Percentiles rank a stretch among this genome's conserved stretches.
Conservation (phyloP, 108 stramenopile genomes). For the Chaetoceros tenuissimus region DNA sequence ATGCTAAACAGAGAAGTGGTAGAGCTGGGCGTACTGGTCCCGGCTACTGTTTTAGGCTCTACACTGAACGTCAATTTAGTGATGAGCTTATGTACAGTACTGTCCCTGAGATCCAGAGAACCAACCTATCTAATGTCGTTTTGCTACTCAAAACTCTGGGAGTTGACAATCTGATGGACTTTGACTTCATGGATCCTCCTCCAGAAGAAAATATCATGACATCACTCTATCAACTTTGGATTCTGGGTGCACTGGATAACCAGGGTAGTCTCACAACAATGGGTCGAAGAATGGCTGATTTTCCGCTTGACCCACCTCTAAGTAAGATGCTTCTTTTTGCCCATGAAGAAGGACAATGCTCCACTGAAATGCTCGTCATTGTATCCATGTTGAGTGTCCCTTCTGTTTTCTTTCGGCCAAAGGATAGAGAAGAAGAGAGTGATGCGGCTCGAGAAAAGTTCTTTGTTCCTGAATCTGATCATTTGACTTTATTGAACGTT, state of each 20-base stretch:
- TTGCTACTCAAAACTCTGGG: constrained; percentile 95
- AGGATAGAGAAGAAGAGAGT: constrained; percentile 97
- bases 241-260: constrained; percentile 95
- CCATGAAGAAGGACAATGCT: constrained; percentile 79
- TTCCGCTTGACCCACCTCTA: constrained; percentile 94
- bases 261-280: constrained; percentile 84
- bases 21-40: constrained; percentile 95
- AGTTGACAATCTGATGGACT: constrained; percentile 85
- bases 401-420: constrained; percentile 92
- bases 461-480: constrained; percentile 98
- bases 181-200: constrained; percentile 98
- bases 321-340: constrained; percentile 97
- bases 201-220: constrained; percentile 96
- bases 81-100: constrained; percentile 92
- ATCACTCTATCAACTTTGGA: constrained; percentile 97
- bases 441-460: constrained; percentile 98
- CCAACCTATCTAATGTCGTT: constrained; percentile 98
- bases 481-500: constrained; percentile 95
- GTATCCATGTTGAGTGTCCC: constrained; percentile 97
- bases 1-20: constrained; percentile 96
- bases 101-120: constrained; percentile 98
- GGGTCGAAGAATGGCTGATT: constrained; percentile 94
- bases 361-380: constrained; percentile 89
- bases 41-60: constrained; percentile 95
- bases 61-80: constrained; percentile 92